These are phyloP conservation scores for Barnettozyma hawaiiensis DNA, from an alignment of 1,139 yeast genomes.

Conservation along the genomic window DNA sequence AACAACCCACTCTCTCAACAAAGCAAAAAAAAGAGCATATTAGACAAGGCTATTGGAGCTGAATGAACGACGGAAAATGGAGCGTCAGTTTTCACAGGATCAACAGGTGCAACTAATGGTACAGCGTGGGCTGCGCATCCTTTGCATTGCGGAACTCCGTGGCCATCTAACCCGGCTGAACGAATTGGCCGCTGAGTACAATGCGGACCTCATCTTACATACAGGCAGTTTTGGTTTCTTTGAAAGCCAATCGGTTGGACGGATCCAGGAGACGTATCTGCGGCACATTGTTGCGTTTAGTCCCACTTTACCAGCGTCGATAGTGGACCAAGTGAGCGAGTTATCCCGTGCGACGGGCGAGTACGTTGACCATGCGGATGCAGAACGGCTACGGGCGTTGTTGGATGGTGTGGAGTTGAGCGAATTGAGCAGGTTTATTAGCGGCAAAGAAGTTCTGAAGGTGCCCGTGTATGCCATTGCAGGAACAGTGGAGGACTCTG, in stretches of 20 bases:
- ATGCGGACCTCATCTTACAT: constrained; percentile 54
- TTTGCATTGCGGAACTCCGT: constrained; percentile 52
- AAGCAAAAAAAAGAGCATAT: too few species aligned
- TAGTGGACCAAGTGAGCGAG: constrained; percentile 43
- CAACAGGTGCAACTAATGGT: constrained; percentile 16
- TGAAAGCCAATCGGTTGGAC: constrained; percentile 50
- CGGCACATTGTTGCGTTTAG: constrained; percentile 68
- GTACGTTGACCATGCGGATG: constrained; percentile 30
- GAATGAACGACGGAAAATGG: neutral
- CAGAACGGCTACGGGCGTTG: constrained; percentile 36
- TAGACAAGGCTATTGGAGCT: too few species aligned
- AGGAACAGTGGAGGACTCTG: constrained; percentile 73
- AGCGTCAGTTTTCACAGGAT: neutral
- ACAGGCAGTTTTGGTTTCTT: constrained; percentile 81
- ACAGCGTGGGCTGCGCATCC: constrained; percentile 34
- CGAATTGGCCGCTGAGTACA: constrained; percentile 38
- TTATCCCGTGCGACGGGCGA: constrained; percentile 40
- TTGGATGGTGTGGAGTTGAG: constrained; percentile 40
- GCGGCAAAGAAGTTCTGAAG: constrained; percentile 41
- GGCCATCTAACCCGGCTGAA: constrained; percentile 46
- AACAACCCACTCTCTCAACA: too few species aligned
- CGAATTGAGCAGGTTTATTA: constrained; percentile 47
- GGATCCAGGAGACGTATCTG: constrained; percentile 49
- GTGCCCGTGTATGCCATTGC: constrained; percentile 73
- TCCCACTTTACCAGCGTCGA: constrained; percentile 46